Conservation (phyloP, 1,139 yeast species). For the Pichia sp. region DNA sequence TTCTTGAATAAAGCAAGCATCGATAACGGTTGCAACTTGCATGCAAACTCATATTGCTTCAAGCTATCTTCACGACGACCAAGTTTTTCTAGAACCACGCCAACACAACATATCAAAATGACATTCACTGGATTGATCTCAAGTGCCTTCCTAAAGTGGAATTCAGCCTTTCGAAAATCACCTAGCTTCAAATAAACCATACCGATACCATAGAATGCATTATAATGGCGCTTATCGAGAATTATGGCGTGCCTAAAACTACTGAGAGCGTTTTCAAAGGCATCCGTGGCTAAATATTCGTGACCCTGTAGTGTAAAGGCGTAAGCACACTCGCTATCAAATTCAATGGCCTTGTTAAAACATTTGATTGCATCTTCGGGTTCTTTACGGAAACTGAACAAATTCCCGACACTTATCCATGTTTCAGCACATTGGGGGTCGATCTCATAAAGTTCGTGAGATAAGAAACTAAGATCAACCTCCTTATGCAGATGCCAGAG, state of each 20-base stretch:
- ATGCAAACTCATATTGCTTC: slow-evolving; percentile 76
- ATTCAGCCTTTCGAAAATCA: slow-evolving; percentile 74
- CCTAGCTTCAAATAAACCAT: slow-evolving; percentile 90
- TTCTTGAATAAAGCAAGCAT: slow-evolving; percentile 85
- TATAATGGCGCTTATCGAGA: slow-evolving; percentile 78
- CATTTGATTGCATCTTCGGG: slow-evolving; percentile 89
- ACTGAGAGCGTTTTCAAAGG: slow-evolving; percentile 83
- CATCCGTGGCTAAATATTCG: slow-evolving; percentile 82
- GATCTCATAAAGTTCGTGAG: slow-evolving; percentile 71
- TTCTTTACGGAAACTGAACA: slow-evolving; percentile 76
- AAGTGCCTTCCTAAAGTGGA: slow-evolving; percentile 82
- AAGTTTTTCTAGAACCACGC: slow-evolving; percentile 82
- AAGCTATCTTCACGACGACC: slow-evolving; percentile 68
- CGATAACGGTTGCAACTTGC: slow-evolving; percentile 75
- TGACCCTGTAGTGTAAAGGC: slow-evolving; percentile 94
- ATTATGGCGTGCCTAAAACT: slow-evolving; percentile 75
- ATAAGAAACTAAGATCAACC: slow-evolving; percentile 69
- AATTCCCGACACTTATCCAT: slow-evolving; percentile 90
- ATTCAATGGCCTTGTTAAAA: slow-evolving; percentile 68
- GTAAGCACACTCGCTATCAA: slow-evolving; percentile 63
- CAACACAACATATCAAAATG: slow-evolving; percentile 86
- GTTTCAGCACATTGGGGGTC: slow-evolving; percentile 61
- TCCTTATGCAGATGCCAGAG: slow-evolving; percentile 91
- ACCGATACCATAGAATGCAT: slow-evolving; percentile 94
- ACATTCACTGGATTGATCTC: slow-evolving; percentile 87